Evolutionary conservation across 257 asterid genomes (phyloP).

Genomic region (Anisodus acutangulus): DNA sequence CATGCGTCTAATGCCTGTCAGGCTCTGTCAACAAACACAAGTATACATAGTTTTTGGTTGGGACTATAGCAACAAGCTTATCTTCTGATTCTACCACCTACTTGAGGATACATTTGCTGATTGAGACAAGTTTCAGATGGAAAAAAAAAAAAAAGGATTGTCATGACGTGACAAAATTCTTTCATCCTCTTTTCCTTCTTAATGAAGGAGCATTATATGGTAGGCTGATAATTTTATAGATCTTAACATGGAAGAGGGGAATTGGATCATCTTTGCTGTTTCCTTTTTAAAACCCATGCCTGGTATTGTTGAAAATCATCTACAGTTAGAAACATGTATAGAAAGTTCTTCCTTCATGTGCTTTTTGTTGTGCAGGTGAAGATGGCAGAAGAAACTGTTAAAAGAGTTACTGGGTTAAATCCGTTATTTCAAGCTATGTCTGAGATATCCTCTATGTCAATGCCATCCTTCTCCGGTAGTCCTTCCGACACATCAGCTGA

Average conservation of each 20-base stretch:
- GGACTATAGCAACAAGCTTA: background rate
- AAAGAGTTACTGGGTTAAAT: slow-evolving; percentile 83
- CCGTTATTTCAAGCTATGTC: slow-evolving; percentile 84
- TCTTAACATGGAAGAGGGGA: background rate
- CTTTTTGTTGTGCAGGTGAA: slow-evolving; percentile 60
- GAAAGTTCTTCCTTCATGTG: background rate
- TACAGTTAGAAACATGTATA: background rate
- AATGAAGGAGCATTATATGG: background rate
- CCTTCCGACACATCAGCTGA: slow-evolving; percentile 73
- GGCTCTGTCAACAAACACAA: background rate
- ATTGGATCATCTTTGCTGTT: background rate
- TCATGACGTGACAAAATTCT: background rate
- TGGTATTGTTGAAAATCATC: background rate
- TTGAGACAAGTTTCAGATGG: background rate
- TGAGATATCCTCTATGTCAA: slow-evolving; percentile 64
- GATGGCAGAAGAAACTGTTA: slow-evolving; percentile 94
- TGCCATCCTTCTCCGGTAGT: slow-evolving; percentile 62
- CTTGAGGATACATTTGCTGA: background rate
- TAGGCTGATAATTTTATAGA: background rate
- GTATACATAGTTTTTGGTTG: slow-evolving; percentile 17
- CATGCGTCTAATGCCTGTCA: background rate
- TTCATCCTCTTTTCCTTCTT: slow-evolving; percentile 17
- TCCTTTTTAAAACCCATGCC: background rate
- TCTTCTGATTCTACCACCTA: background rate
- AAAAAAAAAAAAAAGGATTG: too few species aligned